A percentile compares a stretch with the other conserved stretches of the same genome.
Evolutionary conservation across 2,329 filamentous ascomycete genomes (phyloP).

Genomic region (Chrysoporthe austroafricana): DNA sequence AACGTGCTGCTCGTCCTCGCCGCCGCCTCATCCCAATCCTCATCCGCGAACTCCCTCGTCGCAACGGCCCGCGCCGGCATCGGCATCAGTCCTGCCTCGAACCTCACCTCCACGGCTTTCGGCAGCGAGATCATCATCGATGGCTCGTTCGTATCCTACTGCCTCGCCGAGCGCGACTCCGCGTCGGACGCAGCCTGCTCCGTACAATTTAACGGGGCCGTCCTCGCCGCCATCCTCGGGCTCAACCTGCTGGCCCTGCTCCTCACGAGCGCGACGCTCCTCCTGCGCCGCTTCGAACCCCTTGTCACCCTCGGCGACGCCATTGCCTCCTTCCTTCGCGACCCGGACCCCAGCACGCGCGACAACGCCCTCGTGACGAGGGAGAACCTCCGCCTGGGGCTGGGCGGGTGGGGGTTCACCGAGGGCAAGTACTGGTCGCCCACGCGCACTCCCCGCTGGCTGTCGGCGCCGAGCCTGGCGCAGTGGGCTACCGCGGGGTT

Average conservation of each 20-base stretch:
- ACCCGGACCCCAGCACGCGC: constrained; percentile 49
- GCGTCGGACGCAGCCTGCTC: constrained; percentile 39
- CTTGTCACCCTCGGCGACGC: constrained; percentile 56
- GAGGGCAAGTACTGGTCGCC: constrained; percentile 50
- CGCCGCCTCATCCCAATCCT: constrained; percentile 30
- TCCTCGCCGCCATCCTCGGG: constrained; percentile 48
- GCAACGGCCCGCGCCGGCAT: constrained; percentile 33
- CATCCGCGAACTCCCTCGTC: constrained; percentile 40
- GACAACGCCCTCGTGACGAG: constrained; percentile 53
- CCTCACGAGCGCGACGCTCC: constrained; percentile 37
- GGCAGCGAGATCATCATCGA: constrained; percentile 31
- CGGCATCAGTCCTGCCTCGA: constrained; percentile 1
- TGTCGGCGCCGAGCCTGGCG: constrained; percentile 45
- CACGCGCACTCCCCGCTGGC: constrained; percentile 47
- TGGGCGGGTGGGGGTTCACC: constrained; percentile 47
- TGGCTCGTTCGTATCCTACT: constrained; percentile 37
- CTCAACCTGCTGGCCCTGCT: constrained; percentile 46
- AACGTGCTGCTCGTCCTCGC: constrained; percentile 42
- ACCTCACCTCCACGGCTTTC: constrained; percentile 1
- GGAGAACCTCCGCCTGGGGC: constrained; percentile 46
- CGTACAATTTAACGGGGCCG: constrained; percentile 47
- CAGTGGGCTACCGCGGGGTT: constrained; percentile 48
- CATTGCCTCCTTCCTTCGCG: constrained; percentile 52
- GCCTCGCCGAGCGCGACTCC: constrained; percentile 37
- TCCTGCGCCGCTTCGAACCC: constrained; percentile 42